phyloP scores from a whole-genome alignment of 352 stramenopile species.

The Hyaloperonospora brassicae region DNA sequence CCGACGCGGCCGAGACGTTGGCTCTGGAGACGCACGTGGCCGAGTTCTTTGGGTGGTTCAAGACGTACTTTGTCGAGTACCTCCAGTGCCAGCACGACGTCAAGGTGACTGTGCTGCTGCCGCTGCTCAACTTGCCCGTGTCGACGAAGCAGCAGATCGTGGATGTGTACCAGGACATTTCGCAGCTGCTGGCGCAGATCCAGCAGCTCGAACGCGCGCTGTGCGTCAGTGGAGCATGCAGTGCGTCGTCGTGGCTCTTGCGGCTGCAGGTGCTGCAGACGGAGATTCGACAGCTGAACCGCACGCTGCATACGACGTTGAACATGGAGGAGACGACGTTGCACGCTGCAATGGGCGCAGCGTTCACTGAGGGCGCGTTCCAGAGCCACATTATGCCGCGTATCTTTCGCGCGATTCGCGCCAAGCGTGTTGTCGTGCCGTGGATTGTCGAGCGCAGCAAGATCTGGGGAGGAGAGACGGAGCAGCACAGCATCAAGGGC shows the following conservation, averaged over 20 bases:
- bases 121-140: slow-evolving; percentile 46
- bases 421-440: slow-evolving; percentile 73
- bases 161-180: slow-evolving; percentile 61
- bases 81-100: slow-evolving; percentile 56
- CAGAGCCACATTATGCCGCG: slow-evolving; percentile 66
- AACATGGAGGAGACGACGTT: slow-evolving; percentile 71
- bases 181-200: slow-evolving; percentile 47
- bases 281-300: slow-evolving; percentile 58
- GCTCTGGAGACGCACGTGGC: slow-evolving; percentile 38
- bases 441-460: slow-evolving; percentile 84
- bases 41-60: slow-evolving; percentile 76
- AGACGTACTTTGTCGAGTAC: slow-evolving; percentile 67
- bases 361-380: slow-evolving; percentile 73
- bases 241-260: slow-evolving; percentile 47
- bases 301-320: slow-evolving; percentile 54
- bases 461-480: slow-evolving; percentile 66
- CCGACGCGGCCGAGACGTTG: slow-evolving; percentile 23
- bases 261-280: slow-evolving; percentile 58
- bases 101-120: slow-evolving; percentile 53
- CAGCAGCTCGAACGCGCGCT: slow-evolving; percentile 47
- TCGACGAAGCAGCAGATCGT: slow-evolving; percentile 51
- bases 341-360: slow-evolving; percentile 42
- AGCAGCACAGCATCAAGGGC: slow-evolving; percentile 57
- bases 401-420: slow-evolving; percentile 63
- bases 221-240: slow-evolving; percentile 31